These are phyloP conservation scores for Torulaspora gathmanii DNA, from an alignment of 805 yeast genomes.

Conservation along the genomic window DNA sequence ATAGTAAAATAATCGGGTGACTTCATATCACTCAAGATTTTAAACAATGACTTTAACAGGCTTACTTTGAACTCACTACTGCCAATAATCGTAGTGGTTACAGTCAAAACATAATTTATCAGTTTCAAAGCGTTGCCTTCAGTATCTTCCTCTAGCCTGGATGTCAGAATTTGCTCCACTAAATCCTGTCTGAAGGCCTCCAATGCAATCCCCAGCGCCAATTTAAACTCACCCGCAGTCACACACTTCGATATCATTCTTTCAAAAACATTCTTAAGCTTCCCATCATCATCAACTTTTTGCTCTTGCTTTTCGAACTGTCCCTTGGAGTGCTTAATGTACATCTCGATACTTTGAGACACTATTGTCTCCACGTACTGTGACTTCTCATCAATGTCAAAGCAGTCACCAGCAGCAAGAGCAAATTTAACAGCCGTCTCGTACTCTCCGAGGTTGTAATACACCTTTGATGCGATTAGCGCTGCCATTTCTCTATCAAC, in stretches of 20 bases:
- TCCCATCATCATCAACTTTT: conserved; percentile 47
- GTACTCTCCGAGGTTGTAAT: conserved; percentile 89
- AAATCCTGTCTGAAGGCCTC: conserved; percentile 86
- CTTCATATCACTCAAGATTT: conserved; percentile 51
- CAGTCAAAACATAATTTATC: conserved; percentile 69
- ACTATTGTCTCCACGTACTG: conserved; percentile 92
- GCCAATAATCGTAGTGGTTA: conserved; percentile 62
- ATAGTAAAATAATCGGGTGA: conserved; percentile 78
- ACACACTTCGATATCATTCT: conserved; percentile 82
- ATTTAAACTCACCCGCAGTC: conserved; percentile 60
- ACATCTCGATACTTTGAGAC: conserved; percentile 83
- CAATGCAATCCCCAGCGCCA: conserved; percentile 85
- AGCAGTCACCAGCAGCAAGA: conserved; percentile 73
- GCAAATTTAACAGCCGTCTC: conserved; percentile 87
- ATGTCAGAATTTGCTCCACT: conserved; percentile 53
- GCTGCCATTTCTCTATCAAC: conserved; percentile 82
- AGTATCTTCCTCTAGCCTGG: conserved; percentile 37
- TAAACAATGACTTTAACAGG: conserved; percentile 59
- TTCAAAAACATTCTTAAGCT: conserved; percentile 69
- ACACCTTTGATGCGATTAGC: conserved; percentile 81
- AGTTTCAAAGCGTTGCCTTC: conserved; percentile 53
- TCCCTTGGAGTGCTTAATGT: conserved; percentile 59
- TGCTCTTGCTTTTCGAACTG: conserved; percentile 39
- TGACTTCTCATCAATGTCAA: conserved; percentile 64
- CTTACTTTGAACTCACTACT: conserved; percentile 61